A percentile compares a stretch with the other conserved stretches of the same genome.
Evolutionary conservation across 73 alveolate species (phyloP).

Genomic region (Paramecium biaurelia): DNA sequence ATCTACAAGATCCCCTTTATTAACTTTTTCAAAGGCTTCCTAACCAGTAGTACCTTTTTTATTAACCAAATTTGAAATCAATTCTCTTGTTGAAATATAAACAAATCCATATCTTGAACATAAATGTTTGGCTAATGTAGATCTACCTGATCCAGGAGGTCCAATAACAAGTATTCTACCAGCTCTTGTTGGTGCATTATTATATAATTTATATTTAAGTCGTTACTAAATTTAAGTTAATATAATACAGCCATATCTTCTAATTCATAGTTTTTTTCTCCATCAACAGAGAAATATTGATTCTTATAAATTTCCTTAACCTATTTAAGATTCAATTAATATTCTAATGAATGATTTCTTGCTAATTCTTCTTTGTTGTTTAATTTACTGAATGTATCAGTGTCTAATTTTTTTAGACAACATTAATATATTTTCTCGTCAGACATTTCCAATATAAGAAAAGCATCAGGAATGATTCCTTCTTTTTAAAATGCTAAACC

Average conservation of each 20-base stretch:
- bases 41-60: constrained; percentile 78
- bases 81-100: constrained; percentile 75
- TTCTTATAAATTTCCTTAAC: constrained; percentile 83
- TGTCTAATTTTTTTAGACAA: constrained; percentile 1
- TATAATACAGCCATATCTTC: constrained; percentile 69
- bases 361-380: constrained; percentile 38
- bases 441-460: constrained; percentile 75
- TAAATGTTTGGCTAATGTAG: constrained; percentile 80
- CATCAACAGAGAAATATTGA: constrained; percentile 76
- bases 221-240: constrained; percentile 63
- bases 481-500: constrained; percentile 91
- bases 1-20: constrained; percentile 83
- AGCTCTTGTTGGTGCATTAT: constrained; percentile 91
- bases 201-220: constrained; percentile 69
- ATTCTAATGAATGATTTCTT: constrained; percentile 67
- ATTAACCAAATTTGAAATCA: constrained; percentile 79
- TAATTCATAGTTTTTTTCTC: constrained; percentile 58
- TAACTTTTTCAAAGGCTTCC: constrained; percentile 68
- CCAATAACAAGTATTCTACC: constrained; percentile 92
- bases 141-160: constrained; percentile 97
- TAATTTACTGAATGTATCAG: constrained; percentile 25
- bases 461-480: constrained; percentile 94
- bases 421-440: constrained; percentile 31
- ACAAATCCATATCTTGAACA: constrained; percentile 84
- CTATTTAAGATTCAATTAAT: constrained; percentile 75